A percentile compares a stretch with the other conserved stretches of the same genome.
Evolutionary conservation across 441 rosid genomes (phyloP).

Genomic region (Aquilaria agallochum): DNA sequence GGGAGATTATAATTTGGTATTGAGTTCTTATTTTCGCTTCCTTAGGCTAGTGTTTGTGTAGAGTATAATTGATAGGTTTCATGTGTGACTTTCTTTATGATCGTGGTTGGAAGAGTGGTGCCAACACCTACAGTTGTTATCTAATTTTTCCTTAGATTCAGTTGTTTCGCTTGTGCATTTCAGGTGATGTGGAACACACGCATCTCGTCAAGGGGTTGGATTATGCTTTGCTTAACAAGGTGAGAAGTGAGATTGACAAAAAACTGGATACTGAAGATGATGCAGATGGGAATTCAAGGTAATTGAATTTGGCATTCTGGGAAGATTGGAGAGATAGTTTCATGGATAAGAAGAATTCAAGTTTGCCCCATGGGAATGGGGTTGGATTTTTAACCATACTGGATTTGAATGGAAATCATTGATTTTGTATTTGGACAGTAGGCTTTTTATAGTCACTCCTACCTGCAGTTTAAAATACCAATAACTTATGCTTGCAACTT

Average conservation of each 20-base stretch:
- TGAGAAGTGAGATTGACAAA: constrained; percentile 90
- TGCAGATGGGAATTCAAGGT: constrained; percentile 63
- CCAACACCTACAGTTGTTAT: background rate
- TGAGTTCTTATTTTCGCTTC: too few species aligned
- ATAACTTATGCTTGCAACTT: too few species aligned
- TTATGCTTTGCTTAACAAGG: constrained; percentile 86
- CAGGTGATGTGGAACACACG: constrained; percentile 96
- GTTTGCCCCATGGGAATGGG: too few species aligned
- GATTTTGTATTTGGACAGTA: too few species aligned
- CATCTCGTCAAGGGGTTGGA: constrained; percentile 98
- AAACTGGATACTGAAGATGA: constrained; percentile 80
- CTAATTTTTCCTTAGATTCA: background rate
- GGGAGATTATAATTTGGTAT: too few species aligned
- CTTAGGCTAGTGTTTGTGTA: background rate
- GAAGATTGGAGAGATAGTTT: too few species aligned
- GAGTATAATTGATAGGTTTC: background rate
- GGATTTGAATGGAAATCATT: too few species aligned
- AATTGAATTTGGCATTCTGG: background rate
- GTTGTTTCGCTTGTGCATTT: constrained; percentile 5
- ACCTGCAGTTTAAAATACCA: too few species aligned
- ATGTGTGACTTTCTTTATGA: background rate
- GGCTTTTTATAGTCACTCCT: too few species aligned
- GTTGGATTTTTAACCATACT: too few species aligned
- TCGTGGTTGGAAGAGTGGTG: background rate
- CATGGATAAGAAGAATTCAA: too few species aligned